Base-by-base conservation (phyloP, 352 stramenopile species). In the Aphanomyces invadans region DNA sequence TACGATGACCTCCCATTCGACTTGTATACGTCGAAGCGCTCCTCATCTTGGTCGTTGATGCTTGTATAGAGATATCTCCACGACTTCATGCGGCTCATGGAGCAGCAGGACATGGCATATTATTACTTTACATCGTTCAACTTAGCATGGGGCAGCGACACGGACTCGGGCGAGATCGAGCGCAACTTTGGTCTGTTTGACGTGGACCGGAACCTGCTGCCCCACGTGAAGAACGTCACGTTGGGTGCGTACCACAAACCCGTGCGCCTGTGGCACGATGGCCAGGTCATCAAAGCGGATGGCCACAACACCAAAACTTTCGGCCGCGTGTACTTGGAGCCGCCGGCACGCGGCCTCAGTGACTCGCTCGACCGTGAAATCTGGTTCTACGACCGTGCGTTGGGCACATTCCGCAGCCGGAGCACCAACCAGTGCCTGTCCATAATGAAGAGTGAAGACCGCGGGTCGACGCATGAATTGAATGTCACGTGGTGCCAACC, bases 101-200 rank as follows among this genome's bases (percentile, higher is more conserved):
- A 64, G 15, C 67, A 75, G n/a, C 72, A 79, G 65, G 63, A 77
- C 52, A 70, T 89, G 17, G 62, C 76, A n/a, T 90, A 89, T 77
- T 92, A 86, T 72, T 92, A 78, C 76, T 92, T 86, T 59, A 69
- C 76, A 29, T 77, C 79, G 15, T 87, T 88, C 39, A 80, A 92
- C 70, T 79, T 76, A 12, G 56, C 74, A 28, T 91, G 29, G 29
- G 53, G 83, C 51, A 71, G 71, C 29, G 76, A 70, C 26, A 70
- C 78, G 19, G 72, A 62, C 53, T 38, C 28, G 23, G 49, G 49
- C 23, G 23, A 75, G 29, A 76, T 89, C 21, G 81, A 91, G 46
- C 72, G 68, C 23, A 65, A 87, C 70, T 92, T 89, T 38, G 81
- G 83, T 7, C 36, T 92, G 0, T 85, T 84, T 70, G 51, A 80